A percentile compares a stretch with the other conserved stretches of the same genome.
phyloP scores from a whole-genome alignment of 2,329 filamentous ascomycete species.

The Apiospora kogelbergensis region DNA sequence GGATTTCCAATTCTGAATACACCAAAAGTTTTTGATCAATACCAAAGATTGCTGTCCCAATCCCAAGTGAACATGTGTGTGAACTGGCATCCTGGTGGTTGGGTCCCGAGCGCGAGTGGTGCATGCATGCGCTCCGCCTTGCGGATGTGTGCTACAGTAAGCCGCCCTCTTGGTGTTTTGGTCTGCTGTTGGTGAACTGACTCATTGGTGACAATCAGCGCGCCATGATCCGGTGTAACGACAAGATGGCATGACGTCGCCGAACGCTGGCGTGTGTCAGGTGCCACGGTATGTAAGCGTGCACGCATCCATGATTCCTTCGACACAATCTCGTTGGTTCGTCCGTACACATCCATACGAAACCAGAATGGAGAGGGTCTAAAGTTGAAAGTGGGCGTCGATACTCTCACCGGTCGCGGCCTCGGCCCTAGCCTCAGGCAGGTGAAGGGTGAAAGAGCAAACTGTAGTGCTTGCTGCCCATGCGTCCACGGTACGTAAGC shows the following conservation, averaged over 20 bases:
- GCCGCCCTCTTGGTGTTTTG: neutral
- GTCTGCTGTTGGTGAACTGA: neutral
- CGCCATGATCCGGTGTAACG: neutral
- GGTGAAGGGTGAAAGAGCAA: neutral
- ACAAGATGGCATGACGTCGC: neutral
- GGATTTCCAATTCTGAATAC: neutral
- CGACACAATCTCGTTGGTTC: neutral
- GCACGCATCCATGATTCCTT: neutral
- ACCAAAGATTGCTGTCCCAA: neutral
- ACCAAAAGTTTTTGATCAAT: neutral
- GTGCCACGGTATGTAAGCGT: neutral
- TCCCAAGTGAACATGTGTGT: neutral
- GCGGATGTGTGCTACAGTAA: neutral
- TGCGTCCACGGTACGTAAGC: neutral
- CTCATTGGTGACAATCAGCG: neutral
- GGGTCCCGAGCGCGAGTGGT: neutral
- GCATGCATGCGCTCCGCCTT: neutral
- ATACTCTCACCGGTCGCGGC: no score
- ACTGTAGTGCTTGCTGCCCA: neutral
- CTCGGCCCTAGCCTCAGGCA: no score
- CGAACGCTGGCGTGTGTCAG: neutral
- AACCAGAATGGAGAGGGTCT: no score
- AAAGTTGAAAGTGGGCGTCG: no score
- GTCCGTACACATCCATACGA: no score
- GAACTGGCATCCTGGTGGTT: neutral